A percentile compares a stretch with the other conserved stretches of the same genome.
These are phyloP conservation scores for Aspergillus incahuasiensis DNA, from an alignment of 495 filamentous ascomycete species.

Conservation along the genomic window DNA sequence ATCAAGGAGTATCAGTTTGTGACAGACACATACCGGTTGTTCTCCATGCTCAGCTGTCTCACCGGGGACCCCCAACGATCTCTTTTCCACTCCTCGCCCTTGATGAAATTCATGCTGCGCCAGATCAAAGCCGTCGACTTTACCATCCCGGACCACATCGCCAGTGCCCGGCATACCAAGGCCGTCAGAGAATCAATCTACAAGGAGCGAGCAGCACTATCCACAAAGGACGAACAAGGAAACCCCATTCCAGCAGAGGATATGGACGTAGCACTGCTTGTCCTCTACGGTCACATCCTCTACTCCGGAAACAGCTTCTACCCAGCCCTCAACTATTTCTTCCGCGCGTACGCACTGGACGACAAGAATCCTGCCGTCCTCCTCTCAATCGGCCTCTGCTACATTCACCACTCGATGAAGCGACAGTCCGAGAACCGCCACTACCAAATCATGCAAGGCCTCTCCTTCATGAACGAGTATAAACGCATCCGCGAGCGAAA, in stretches of 20 bases:
- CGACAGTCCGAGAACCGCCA: constrained; percentile 86
- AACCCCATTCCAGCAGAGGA: constrained; percentile 45
- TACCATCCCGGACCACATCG: constrained; percentile 34
- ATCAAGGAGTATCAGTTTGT: constrained; percentile 82
- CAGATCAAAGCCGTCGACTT: constrained; percentile 89
- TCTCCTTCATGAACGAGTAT: constrained; percentile 77
- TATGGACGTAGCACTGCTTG: constrained; percentile 70
- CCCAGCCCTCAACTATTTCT: constrained; percentile 85
- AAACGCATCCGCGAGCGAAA: constrained; percentile 49
- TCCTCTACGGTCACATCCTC: constrained; percentile 84
- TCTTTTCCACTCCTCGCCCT: constrained; percentile 53
- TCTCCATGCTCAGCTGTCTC: constrained; percentile 63
- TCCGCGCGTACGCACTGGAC: constrained; percentile 76
- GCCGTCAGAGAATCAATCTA: constrained; percentile 31
- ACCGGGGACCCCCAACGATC: constrained; percentile 45
- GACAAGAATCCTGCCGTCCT: constrained; percentile 72
- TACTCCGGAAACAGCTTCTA: constrained; percentile 72
- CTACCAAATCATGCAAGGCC: constrained; percentile 75
- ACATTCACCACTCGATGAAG: constrained; percentile 81
- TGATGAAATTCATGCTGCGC: constrained; percentile 84
- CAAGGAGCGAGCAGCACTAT: constrained; percentile 46
- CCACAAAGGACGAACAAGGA: constrained; percentile 45
- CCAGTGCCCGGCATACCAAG: constrained; percentile 11
- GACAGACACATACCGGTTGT: constrained; percentile 79
- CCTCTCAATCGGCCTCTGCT: constrained; percentile 63